A percentile compares a stretch with the other conserved stretches of the same genome.
Conservation (phyloP, 306 rosid genomes). For the Biancaea sappan region DNA sequence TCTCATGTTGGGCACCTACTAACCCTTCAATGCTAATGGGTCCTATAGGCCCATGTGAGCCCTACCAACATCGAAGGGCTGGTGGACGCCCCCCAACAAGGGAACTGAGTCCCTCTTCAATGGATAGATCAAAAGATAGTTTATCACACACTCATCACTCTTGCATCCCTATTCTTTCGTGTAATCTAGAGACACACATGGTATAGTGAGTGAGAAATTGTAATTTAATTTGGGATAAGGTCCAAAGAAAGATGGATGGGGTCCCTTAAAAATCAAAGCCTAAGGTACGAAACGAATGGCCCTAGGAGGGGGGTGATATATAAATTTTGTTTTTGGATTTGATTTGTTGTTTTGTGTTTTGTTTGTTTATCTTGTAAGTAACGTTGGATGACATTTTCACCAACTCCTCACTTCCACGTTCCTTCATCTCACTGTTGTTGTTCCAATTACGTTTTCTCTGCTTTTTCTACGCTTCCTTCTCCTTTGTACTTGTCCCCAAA, state of each 20-base stretch:
- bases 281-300: no score
- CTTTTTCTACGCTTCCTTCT: conserved; percentile 57
- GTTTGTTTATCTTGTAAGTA: conserved; percentile 63
- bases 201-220: conserved; percentile 1
- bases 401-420: conserved; percentile 60
- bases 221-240: conserved; percentile 35
- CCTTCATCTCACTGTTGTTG: conserved; percentile 50
- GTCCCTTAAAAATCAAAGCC: conserved; percentile 33
- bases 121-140: neutral
- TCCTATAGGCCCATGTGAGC: no score
- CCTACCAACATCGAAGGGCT: no score
- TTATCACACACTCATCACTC: neutral
- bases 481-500: conserved; percentile 69
- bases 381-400: conserved; percentile 41
- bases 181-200: no score
- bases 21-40: no score
- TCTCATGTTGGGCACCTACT: no score
- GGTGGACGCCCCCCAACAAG: no score
- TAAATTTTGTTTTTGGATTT: conserved; percentile 29
- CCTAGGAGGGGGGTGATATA: conserved; percentile 24
- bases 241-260: conserved; percentile 45
- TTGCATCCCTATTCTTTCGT: conserved; percentile 1
- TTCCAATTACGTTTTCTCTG: conserved; percentile 59
- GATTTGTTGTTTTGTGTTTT: conserved; percentile 50
- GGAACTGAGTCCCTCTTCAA: no score